A percentile compares a stretch with the other conserved stretches of the same genome.
These are phyloP conservation scores for Lasiodiplodia theobromae DNA, from an alignment of 2,329 filamentous ascomycete species.

Conservation along the genomic window DNA sequence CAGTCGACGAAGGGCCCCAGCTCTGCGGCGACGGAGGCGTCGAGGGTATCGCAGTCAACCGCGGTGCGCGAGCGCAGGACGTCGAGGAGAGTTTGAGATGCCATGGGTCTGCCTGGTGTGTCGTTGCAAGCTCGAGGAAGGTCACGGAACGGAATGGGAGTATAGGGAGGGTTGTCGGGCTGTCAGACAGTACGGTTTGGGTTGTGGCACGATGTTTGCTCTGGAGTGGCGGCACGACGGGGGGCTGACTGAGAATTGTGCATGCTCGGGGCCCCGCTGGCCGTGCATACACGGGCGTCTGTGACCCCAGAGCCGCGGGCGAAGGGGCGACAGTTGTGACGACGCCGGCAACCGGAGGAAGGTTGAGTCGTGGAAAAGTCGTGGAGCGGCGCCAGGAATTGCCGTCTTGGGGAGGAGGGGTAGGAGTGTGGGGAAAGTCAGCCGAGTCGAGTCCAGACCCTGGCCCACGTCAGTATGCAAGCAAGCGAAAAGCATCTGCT, in stretches of 20 bases:
- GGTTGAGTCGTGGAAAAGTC: constrained; percentile 1
- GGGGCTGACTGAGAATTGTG: not conserved
- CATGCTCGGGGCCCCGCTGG: not conserved
- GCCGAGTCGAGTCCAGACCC: constrained; percentile 2
- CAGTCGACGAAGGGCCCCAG: constrained; percentile 32
- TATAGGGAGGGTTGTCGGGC: too few relatives aligned
- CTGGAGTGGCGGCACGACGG: not conserved
- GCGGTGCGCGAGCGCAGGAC: constrained; percentile 26
- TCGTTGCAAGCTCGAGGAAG: not conserved
- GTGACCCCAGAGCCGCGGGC: not conserved
- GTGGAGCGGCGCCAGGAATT: constrained; percentile 10
- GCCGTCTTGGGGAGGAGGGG: constrained; percentile 20
- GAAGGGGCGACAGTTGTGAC: not conserved
- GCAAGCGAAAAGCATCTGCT: too few relatives aligned
- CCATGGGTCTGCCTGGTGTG: not conserved
- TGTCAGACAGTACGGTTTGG: not conserved
- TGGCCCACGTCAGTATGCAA: constrained; percentile 4
- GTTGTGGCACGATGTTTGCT: not conserved
- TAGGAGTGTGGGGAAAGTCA: constrained; percentile 8
- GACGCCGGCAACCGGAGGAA: not conserved
- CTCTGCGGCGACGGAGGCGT: constrained; percentile 26
- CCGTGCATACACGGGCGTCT: constrained; percentile 7
- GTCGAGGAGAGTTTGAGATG: constrained; percentile 29
- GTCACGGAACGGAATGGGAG: not conserved
- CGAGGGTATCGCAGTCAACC: constrained; percentile 32